phyloP scores from a whole-genome alignment of 139 green algal genomes.

The Tetraselmis striata region DNA sequence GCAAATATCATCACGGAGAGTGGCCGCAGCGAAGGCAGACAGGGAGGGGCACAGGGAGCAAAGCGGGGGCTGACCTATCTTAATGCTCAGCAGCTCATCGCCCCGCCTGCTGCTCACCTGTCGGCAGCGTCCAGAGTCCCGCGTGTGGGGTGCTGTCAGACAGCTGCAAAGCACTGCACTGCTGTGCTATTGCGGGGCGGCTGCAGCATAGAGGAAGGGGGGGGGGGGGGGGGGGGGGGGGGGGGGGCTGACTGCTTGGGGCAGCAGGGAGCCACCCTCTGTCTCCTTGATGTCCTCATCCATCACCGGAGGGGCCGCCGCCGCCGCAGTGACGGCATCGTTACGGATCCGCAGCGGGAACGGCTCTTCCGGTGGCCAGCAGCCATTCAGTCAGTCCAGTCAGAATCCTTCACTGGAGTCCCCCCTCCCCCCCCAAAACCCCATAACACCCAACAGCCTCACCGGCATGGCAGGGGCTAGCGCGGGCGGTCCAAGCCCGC shows the following conservation, averaged over 20 bases:
- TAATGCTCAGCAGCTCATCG: slow-evolving; percentile 10
- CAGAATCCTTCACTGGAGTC: neutral
- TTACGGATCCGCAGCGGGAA: neutral
- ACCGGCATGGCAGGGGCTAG: too few relatives aligned
- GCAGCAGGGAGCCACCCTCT: neutral
- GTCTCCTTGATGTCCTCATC: neutral
- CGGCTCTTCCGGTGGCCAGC: neutral
- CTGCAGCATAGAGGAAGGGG: too few relatives aligned
- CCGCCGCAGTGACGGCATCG: neutral
- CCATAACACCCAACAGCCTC: too few relatives aligned
- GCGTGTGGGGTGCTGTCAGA: neutral
- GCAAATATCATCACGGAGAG: too few relatives aligned
- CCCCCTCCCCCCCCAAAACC: too few relatives aligned
- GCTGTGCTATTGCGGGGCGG: too few relatives aligned
- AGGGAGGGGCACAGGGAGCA: too few relatives aligned
- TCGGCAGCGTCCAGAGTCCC: neutral
- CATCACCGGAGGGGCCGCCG: neutral
- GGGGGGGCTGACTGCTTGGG: neutral
- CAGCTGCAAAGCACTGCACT: too few relatives aligned
- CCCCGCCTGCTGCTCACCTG: neutral
- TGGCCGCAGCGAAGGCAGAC: too few relatives aligned
- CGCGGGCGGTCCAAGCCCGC: too few relatives aligned
- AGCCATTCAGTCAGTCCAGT: neutral
- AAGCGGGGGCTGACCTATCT: too few relatives aligned
- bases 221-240: too few relatives aligned